Evolutionary conservation across 768 basidiomycete genomes (phyloP), one percentile per base, ranked within the genome.

Genomic region (Lentinula sp.): DNA sequence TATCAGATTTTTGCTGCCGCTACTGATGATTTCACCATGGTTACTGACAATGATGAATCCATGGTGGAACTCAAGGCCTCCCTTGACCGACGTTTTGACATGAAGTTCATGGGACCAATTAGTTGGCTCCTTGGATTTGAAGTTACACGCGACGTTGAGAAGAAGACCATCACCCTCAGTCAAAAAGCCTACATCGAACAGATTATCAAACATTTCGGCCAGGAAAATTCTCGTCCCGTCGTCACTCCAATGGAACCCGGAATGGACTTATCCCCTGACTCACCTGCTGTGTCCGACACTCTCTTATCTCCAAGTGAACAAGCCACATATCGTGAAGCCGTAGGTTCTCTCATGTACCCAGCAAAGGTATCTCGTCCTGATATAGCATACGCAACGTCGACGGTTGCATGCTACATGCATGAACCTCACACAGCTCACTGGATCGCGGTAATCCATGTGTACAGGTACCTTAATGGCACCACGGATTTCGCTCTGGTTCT

Each of bases 111-210:
- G 0, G 69, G 73, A 0, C 65, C 69, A 53, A 45, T 68, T n/a
- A 67, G 65, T 43, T 72, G 65, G 65, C 59, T 73, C 1, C 65
- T 76, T 9, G 67, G 73, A 15, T 66, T 74, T n/a, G 32, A 65
- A 23, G 61, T 74, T 33, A 61, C 37, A 1, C 62, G 62, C 0
- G 66, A 76, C 42, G 54, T 50, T 3, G 37, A 64, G 1, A 48
- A 57, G 0, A 60, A 61, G 20, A 69, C 66, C 4, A 62, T 75
- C 6, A 64, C 66, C 15, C 59, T 72, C 18, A 62, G 59, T 49
- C 72, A 77, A 52, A 20, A 50, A 4, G 52, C 65, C 4, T 73
- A 72, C 28, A 68, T 71, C 20, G 50, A 66, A 4, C 43, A 59
- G 33, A 65, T 72, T 15, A 55, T 69, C 23, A 50, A 51, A 6